These are phyloP conservation scores for Annona squamosa DNA, from an alignment of 164 flowering plant species.

Conservation along the genomic window DNA sequence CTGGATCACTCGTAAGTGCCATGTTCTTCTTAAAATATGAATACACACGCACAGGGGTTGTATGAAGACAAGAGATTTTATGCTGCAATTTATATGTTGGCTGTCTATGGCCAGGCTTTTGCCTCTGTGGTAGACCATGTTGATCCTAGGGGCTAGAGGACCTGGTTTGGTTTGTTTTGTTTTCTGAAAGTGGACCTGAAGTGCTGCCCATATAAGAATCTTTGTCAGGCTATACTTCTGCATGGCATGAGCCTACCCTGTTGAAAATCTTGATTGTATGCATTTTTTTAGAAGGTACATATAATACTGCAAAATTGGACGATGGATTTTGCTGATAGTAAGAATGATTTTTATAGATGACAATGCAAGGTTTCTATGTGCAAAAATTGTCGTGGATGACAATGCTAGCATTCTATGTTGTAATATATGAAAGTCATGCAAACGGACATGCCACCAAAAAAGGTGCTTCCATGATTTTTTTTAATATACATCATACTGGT, in stretches of 20 bases:
- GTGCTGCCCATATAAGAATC: neutral
- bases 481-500: too few species aligned
- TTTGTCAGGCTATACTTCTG: neutral
- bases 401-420: too few species aligned
- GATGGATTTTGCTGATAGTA: too few species aligned
- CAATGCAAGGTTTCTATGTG: too few species aligned
- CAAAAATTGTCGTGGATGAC: too few species aligned
- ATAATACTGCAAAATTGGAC: too few species aligned
- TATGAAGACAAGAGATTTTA: neutral
- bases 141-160: neutral
- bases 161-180: neutral
- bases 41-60: neutral
- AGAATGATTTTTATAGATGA: too few species aligned
- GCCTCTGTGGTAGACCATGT: too few species aligned
- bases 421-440: too few species aligned
- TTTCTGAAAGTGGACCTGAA: neutral
- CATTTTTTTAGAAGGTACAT: neutral
- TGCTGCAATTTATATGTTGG: neutral
- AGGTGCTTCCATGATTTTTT: too few species aligned
- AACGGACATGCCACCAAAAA: too few species aligned
- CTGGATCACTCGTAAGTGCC: slow-evolving; percentile 86
- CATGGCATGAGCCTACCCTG: neutral
- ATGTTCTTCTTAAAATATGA: too few species aligned
- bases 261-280: neutral
- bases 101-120: neutral